These are phyloP conservation scores for Scedosporium dehoogii DNA, from an alignment of 2,329 filamentous ascomycete genomes.

Conservation along the genomic window DNA sequence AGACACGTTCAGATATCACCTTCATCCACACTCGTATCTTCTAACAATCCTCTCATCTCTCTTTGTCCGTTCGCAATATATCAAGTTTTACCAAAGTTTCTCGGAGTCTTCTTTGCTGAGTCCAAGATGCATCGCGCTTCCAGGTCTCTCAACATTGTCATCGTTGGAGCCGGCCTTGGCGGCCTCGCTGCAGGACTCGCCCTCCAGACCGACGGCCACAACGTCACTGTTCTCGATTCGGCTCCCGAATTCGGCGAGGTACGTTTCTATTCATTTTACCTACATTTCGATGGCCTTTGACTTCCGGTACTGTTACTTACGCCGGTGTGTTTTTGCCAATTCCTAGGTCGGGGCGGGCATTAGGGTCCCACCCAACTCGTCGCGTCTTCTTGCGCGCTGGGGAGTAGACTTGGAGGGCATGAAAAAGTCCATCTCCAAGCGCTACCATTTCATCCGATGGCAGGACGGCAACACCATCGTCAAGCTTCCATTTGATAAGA, in stretches of 20 bases:
- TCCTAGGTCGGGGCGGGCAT: constrained; percentile 18
- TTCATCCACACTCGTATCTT: not conserved
- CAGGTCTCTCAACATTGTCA: constrained; percentile 10
- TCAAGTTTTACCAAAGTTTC: not conserved
- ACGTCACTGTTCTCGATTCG: constrained; percentile 12
- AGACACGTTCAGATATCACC: not conserved
- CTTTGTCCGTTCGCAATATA: not conserved
- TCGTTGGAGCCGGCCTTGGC: constrained; percentile 11
- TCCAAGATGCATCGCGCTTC: constrained; percentile 8
- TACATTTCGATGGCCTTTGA: too few relatives aligned
- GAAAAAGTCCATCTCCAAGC: constrained; percentile 15
- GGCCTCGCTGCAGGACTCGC: constrained; percentile 12
- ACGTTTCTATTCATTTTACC: constrained; percentile 2
- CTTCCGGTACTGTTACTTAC: too few relatives aligned
- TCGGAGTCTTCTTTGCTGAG: not conserved
- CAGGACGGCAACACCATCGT: constrained; percentile 15
- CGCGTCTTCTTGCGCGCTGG: constrained; percentile 16
- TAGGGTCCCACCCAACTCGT: constrained; percentile 20
- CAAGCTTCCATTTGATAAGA: constrained; percentile 12
- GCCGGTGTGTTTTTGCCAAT: not conserved
- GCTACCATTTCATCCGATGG: constrained; percentile 19
- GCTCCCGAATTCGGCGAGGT: constrained; percentile 11
- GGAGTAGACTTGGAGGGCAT: constrained; percentile 16
- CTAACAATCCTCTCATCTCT: not conserved
- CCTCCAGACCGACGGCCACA: constrained; percentile 12